Conservation (phyloP, 1,284 basidiomycete species). For the Exsudoporus floridanus region DNA sequence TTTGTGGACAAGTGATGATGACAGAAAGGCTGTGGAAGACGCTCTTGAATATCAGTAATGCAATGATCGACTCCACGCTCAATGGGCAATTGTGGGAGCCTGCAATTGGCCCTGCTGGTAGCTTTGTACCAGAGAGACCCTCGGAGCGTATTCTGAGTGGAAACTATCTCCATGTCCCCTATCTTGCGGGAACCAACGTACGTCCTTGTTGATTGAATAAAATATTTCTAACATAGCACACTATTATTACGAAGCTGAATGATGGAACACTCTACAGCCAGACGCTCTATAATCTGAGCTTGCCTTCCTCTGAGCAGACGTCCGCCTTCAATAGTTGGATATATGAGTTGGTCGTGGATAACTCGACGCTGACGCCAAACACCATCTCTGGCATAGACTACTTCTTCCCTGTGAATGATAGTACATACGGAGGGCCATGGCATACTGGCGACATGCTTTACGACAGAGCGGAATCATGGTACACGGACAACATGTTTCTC, state of each 20-base stretch:
- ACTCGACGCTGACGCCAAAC: conserved; percentile 13
- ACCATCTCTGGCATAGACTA: conserved; percentile 34
- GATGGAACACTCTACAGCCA: conserved; percentile 16
- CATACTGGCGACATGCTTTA: conserved; percentile 60
- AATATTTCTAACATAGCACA: not conserved
- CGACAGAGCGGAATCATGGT: conserved; percentile 55
- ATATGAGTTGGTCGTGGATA: conserved; percentile 13
- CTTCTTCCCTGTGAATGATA: conserved; percentile 50
- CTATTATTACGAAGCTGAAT: conserved; percentile 8
- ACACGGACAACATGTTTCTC: conserved; percentile 57
- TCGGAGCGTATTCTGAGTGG: conserved; percentile 48
- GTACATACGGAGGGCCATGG: conserved; percentile 47
- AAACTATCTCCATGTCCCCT: conserved; percentile 54
- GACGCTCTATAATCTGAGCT: conserved; percentile 11
- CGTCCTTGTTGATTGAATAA: not conserved
- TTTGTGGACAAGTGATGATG: not conserved
- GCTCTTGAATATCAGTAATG: conserved; percentile 39
- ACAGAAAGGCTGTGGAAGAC: conserved; percentile 3
- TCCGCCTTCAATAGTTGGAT: conserved; percentile 20
- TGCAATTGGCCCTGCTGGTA: conserved; percentile 51
- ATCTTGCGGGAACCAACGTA: conserved; percentile 38
- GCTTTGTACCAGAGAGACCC: conserved; percentile 48
- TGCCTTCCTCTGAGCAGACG: conserved; percentile 18
- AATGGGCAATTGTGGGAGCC: conserved; percentile 62
- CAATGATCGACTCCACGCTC: conserved; percentile 44